Evolutionary conservation across 2,329 filamentous ascomycete species (phyloP).

Genomic region (Aspergillus neotritici): DNA sequence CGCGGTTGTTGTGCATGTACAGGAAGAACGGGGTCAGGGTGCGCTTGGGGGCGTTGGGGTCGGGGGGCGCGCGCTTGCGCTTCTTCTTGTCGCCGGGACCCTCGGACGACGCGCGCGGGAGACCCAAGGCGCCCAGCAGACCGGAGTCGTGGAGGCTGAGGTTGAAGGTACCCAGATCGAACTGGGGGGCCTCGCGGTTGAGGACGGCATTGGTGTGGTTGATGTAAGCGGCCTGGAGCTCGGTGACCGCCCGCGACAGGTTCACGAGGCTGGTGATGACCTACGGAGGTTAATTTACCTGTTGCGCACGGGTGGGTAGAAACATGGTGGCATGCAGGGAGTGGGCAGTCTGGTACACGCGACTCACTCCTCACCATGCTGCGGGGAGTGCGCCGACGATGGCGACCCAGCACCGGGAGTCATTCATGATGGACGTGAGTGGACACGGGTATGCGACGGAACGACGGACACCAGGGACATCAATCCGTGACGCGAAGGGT

Average conservation of each 20-base stretch:
- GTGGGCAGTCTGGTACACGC: conserved; percentile 7
- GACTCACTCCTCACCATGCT: conserved; percentile 6
- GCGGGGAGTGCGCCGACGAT: conserved; percentile 3
- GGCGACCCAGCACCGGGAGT: no score
- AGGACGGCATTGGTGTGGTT: conserved; percentile 82
- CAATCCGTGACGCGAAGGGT: no score
- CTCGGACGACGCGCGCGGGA: conserved; percentile 37
- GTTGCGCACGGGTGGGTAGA: conserved; percentile 11
- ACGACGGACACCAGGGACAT: neutral
- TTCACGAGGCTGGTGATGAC: conserved; percentile 71
- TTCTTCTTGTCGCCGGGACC: conserved; percentile 68
- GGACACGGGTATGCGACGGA: neutral
- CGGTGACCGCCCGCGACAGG: conserved; percentile 72
- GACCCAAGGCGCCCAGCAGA: conserved; percentile 34
- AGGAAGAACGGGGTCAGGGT: conserved; percentile 92
- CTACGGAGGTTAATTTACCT: conserved; percentile 42
- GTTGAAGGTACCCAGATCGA: conserved; percentile 46
- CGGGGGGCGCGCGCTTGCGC: conserved; percentile 78
- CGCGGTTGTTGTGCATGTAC: conserved; percentile 82
- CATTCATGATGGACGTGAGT: neutral
- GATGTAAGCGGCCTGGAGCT: conserved; percentile 76
- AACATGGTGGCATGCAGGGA: conserved; percentile 6
- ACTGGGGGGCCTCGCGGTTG: conserved; percentile 51
- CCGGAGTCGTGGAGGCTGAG: conserved; percentile 41
- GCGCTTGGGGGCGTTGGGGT: conserved; percentile 91